Evolutionary conservation across 768 basidiomycete species (phyloP).

Genomic region (Imleria badia): DNA sequence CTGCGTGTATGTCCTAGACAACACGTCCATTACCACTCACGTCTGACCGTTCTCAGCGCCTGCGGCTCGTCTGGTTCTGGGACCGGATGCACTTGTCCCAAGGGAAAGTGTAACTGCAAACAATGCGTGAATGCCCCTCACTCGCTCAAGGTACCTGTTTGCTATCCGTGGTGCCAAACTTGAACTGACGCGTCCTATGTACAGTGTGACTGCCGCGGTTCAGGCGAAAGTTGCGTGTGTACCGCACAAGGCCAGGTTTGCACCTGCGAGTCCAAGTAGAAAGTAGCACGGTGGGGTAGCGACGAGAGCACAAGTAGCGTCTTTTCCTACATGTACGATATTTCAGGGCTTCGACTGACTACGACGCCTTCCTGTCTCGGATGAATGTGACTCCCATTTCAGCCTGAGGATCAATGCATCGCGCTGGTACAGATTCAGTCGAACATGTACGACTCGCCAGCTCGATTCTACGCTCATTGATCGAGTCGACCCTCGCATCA

Average conservation of each 20-base stretch:
- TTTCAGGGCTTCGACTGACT: not conserved
- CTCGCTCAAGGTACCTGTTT: conserved; percentile 17
- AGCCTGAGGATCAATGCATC: not conserved
- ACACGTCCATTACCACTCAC: too few relatives aligned
- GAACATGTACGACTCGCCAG: not conserved
- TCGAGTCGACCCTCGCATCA: conserved; percentile 2
- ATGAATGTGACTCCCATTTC: conserved; percentile 6
- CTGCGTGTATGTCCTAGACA: conserved; percentile 25
- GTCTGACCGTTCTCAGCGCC: conserved; percentile 17
- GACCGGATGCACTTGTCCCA: conserved; percentile 32
- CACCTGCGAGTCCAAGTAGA: conserved; percentile 20
- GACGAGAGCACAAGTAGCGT: conserved; percentile 8
- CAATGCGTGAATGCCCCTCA: conserved; percentile 31
- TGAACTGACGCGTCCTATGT: not conserved
- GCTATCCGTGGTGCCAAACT: not conserved
- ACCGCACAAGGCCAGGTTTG: conserved; percentile 14
- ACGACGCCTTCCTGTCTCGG: conserved; percentile 7
- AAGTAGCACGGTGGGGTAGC: not conserved
- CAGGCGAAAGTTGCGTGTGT: conserved; percentile 18
- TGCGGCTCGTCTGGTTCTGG: conserved; percentile 34
- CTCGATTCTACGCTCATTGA: conserved; percentile 12
- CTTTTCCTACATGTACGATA: conserved; percentile 11
- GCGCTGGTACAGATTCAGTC: not conserved
- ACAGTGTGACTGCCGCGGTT: conserved; percentile 26
- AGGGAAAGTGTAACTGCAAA: conserved; percentile 31